phyloP scores from a whole-genome alignment of 805 yeast genomes.

The Wickerhamiella dianesei region DNA sequence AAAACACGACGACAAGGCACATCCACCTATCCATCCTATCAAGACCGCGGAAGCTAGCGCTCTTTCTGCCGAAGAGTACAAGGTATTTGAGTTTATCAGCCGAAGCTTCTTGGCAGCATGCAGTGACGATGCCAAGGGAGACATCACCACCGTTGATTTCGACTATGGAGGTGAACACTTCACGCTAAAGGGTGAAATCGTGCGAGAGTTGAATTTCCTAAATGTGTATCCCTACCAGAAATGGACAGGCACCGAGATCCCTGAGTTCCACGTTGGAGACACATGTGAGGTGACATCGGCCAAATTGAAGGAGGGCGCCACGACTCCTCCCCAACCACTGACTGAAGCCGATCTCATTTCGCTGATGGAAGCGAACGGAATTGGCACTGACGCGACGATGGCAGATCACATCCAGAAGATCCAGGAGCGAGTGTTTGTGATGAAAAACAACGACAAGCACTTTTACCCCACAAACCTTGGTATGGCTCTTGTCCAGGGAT shows the following conservation, averaged over 20 bases:
- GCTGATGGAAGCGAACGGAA: slow-evolving; percentile 92
- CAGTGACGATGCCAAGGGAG: slow-evolving; percentile 79
- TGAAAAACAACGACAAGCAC: slow-evolving; percentile 24
- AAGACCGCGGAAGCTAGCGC: slow-evolving; percentile 18
- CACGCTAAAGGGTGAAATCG: slow-evolving; percentile 58
- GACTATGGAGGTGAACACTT: slow-evolving; percentile 73
- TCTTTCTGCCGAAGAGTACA: slow-evolving; percentile 35
- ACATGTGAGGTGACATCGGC: slow-evolving; percentile 41
- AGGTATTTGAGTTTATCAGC: slow-evolving; percentile 75
- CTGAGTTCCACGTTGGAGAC: slow-evolving; percentile 48
- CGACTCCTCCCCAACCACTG: slow-evolving; percentile 67
- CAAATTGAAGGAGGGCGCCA: slow-evolving; percentile 56
- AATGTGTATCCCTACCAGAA: slow-evolving; percentile 66
- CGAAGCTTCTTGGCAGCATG: slow-evolving; percentile 85
- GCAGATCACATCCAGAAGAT: slow-evolving; percentile 93
- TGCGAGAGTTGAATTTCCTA: slow-evolving; percentile 59
- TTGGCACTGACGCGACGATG: slow-evolving; percentile 98
- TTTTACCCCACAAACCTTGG: slow-evolving; percentile 77
- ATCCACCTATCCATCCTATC: slow-evolving; percentile 95
- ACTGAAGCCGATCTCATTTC: slow-evolving; percentile 88
- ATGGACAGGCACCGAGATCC: slow-evolving; percentile 59
- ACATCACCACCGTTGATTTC: slow-evolving; percentile 43
- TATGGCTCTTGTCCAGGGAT: slow-evolving; percentile 75
- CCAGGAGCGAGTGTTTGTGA: slow-evolving; percentile 50
- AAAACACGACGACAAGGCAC: slow-evolving; percentile 81